Conservation (phyloP, 108 stramenopile genomes). For the Phaeodactylum tricornutum region DNA sequence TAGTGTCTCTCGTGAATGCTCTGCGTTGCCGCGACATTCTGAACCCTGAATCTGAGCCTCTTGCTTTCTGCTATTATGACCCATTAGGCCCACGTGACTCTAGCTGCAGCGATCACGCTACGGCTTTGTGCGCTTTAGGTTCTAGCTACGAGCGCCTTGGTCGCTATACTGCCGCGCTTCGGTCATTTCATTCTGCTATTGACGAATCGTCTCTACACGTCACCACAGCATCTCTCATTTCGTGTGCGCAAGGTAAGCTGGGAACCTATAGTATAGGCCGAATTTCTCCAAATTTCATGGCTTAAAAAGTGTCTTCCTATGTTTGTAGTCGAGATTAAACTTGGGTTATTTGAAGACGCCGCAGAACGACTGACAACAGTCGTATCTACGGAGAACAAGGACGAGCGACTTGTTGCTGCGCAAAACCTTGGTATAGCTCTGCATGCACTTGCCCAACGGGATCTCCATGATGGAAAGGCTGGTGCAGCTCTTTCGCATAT, state of each 20-base stretch:
- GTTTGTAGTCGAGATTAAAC: slow-evolving; percentile 39
- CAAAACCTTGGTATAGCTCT: slow-evolving; percentile 38
- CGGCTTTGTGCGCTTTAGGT: slow-evolving; percentile 45
- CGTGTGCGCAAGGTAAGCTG: slow-evolving; percentile 55
- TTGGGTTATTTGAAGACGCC: slow-evolving; percentile 52
- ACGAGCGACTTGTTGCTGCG: slow-evolving; percentile 23
- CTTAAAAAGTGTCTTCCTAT: neutral
- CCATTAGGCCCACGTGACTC: slow-evolving; percentile 6
- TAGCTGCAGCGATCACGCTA: slow-evolving; percentile 12
- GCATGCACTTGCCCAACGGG: slow-evolving; percentile 35
- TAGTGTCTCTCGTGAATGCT: slow-evolving; percentile 52
- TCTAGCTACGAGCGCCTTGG: slow-evolving; percentile 48
- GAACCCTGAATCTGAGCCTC: slow-evolving; percentile 21
- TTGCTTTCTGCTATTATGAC: slow-evolving; percentile 32
- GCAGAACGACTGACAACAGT: slow-evolving; percentile 37
- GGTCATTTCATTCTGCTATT: slow-evolving; percentile 42
- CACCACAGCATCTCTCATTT: slow-evolving; percentile 23
- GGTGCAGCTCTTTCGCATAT: slow-evolving; percentile 35
- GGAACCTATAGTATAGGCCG: too few species aligned
- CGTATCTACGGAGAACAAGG: slow-evolving; percentile 10
- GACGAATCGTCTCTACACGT: slow-evolving; percentile 17
- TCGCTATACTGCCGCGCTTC: slow-evolving; percentile 47
- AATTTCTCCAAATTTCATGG: neutral
- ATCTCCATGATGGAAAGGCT: slow-evolving; percentile 51
- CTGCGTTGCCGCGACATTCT: slow-evolving; percentile 51